phyloP scores from a whole-genome alignment of 2,329 filamentous ascomycete genomes.

The Ascochyta clinopodiicola region DNA sequence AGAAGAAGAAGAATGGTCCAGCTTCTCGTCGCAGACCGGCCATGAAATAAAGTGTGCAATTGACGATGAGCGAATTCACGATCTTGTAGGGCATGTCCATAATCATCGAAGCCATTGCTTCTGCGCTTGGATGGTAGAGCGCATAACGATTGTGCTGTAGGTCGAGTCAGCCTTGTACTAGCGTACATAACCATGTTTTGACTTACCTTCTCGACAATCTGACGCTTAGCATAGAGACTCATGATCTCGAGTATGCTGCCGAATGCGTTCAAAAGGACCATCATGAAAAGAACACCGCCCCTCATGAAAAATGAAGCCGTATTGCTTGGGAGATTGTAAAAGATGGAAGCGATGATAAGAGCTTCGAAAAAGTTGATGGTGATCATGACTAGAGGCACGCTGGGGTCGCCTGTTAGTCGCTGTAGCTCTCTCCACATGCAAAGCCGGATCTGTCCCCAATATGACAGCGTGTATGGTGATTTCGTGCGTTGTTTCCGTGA shows the following conservation, averaged over 20 bases:
- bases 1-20: constrained; percentile 81
- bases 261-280: constrained; percentile 66
- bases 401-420: constrained; percentile 33
- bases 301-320: constrained; percentile 61
- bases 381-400: constrained; percentile 67
- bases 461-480: constrained; percentile 61
- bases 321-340: constrained; percentile 58
- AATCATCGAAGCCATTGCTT: constrained; percentile 81
- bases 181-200: rapidly evolving
- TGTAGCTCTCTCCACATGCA: constrained; percentile 34
- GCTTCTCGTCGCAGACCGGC: constrained; percentile 74
- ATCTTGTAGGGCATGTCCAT: constrained; percentile 80
- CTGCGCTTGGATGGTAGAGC: constrained; percentile 85
- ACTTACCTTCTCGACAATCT: constrained; percentile 77
- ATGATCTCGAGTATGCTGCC: constrained; percentile 66
- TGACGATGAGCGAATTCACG: constrained; percentile 72
- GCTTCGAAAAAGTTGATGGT: constrained; percentile 74
- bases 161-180: constrained; percentile 1
- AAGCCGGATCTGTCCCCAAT: constrained; percentile 55
- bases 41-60: constrained; percentile 82
- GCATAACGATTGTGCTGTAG: constrained; percentile 76
- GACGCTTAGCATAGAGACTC: constrained; percentile 76
- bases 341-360: constrained; percentile 65
- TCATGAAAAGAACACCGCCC: constrained; percentile 65
- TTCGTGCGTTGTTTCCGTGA: constrained; percentile 57